These are phyloP conservation scores for Lumnitzera littorea DNA, from an alignment of 345 rosid species.

Conservation along the genomic window DNA sequence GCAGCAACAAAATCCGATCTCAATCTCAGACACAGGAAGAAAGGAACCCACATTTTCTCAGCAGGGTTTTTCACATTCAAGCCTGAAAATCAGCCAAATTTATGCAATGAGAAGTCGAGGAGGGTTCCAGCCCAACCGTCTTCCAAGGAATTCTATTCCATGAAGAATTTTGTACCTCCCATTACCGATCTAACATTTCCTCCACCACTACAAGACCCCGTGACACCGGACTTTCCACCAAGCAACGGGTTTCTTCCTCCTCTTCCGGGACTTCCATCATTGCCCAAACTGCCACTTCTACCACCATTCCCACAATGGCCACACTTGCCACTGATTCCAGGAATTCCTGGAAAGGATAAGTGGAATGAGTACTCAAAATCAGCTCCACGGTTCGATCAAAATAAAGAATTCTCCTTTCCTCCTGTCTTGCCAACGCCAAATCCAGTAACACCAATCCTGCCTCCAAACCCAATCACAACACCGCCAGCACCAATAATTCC, in stretches of 20 bases:
- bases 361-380: conserved; percentile 15
- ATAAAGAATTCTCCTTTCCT: conserved; percentile 11
- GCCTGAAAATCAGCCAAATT: conserved; percentile 51
- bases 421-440: conserved; percentile 14
- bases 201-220: conserved; percentile 7
- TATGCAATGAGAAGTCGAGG: conserved; percentile 57
- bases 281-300: conserved; percentile 2
- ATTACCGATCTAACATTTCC: conserved; percentile 25
- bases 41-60: conserved; percentile 57
- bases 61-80: conserved; percentile 91
- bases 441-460: conserved; percentile 9
- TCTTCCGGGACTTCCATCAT: conserved; percentile 17
- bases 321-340: conserved; percentile 42
- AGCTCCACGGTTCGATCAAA: conserved; percentile 15
- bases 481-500: conserved; percentile 32
- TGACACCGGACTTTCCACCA: conserved; percentile 13
- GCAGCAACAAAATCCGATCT: conserved; percentile 54
- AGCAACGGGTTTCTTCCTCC: conserved; percentile 15
- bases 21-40: conserved; percentile 40
- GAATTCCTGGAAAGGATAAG: conserved; percentile 28
- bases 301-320: conserved; percentile 35
- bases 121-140: too few relatives aligned
- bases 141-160: conserved; percentile 7
- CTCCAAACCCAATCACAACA: conserved; percentile 17
- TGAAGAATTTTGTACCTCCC: conserved; percentile 27